Percentiles rank a stretch among this genome's conserved stretches.
phyloP scores from a whole-genome alignment of 2,329 filamentous ascomycete species.

The Stagonosporopsis vannaccii region DNA sequence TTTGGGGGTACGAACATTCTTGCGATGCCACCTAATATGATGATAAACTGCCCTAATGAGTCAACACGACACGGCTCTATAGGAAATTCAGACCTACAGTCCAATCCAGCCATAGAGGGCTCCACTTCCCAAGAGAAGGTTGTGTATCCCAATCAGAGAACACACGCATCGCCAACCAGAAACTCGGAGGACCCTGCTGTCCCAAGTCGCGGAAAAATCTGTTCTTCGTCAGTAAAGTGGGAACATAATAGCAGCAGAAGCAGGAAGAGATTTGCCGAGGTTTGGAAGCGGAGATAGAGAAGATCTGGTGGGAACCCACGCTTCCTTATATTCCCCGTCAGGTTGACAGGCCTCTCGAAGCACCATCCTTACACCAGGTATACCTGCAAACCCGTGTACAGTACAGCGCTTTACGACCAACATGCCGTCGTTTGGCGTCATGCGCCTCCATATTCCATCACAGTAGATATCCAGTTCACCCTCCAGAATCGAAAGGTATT shows the following conservation, averaged over 20 bases:
- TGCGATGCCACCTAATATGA: background rate
- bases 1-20: background rate
- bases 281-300: background rate
- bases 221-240: background rate
- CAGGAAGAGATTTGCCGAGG: too few species aligned
- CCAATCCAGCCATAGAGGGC: background rate
- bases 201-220: background rate
- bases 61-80: background rate
- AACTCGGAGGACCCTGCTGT: background rate
- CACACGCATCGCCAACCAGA: background rate
- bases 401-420: background rate
- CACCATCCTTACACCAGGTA: background rate
- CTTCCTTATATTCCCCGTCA: background rate
- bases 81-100: background rate
- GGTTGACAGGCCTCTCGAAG: background rate
- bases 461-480: background rate
- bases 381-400: background rate
- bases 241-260: too few species aligned
- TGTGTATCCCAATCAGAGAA: background rate
- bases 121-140: background rate
- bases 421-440: background rate
- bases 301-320: background rate
- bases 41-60: background rate
- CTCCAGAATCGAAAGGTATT: background rate
- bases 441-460: background rate